These are phyloP conservation scores for Schizonepeta tenuifolia DNA, from an alignment of 257 asterid genomes.

Conservation along the genomic window DNA sequence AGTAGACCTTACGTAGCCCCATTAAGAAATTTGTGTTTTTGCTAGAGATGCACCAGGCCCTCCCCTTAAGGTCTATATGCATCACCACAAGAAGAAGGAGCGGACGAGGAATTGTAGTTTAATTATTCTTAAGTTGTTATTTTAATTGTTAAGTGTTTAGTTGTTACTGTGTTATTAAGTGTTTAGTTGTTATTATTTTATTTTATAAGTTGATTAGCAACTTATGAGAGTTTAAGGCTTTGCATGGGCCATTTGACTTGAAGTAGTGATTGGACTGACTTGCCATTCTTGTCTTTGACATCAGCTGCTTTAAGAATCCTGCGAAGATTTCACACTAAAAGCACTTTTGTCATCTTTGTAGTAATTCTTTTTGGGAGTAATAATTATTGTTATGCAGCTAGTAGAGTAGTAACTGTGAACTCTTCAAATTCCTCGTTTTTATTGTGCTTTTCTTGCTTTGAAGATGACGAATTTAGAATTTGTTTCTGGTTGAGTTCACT, in stretches of 20 bases:
- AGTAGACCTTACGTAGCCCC: background rate
- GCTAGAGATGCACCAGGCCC: too few relatives aligned
- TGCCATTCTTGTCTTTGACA: background rate
- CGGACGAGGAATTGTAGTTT: too few relatives aligned
- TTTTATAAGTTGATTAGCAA: too few relatives aligned
- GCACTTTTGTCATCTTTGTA: background rate
- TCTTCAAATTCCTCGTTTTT: background rate
- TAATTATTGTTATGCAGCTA: slow-evolving; percentile 1
- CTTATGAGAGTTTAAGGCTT: too few relatives aligned
- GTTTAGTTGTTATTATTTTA: too few relatives aligned
- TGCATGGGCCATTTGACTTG: too few relatives aligned
- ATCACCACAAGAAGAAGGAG: too few relatives aligned
- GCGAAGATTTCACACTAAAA: background rate
- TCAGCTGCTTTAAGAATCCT: slow-evolving; percentile 7
- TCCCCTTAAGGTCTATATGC: too few relatives aligned
- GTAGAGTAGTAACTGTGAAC: slow-evolving; percentile 1
- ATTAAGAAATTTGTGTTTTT: background rate
- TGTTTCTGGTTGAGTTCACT: slow-evolving; percentile 14
- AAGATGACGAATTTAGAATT: background rate
- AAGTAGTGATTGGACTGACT: too few relatives aligned
- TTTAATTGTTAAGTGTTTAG: too few relatives aligned
- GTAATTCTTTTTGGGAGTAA: background rate
- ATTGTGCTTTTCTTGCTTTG: background rate
- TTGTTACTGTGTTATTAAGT: too few relatives aligned
- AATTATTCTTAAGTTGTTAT: too few relatives aligned